Percentiles rank a stretch among this genome's conserved stretches.
Evolutionary conservation across 495 filamentous ascomycete genomes (phyloP).

Genomic region (Schizothecium vesticola): DNA sequence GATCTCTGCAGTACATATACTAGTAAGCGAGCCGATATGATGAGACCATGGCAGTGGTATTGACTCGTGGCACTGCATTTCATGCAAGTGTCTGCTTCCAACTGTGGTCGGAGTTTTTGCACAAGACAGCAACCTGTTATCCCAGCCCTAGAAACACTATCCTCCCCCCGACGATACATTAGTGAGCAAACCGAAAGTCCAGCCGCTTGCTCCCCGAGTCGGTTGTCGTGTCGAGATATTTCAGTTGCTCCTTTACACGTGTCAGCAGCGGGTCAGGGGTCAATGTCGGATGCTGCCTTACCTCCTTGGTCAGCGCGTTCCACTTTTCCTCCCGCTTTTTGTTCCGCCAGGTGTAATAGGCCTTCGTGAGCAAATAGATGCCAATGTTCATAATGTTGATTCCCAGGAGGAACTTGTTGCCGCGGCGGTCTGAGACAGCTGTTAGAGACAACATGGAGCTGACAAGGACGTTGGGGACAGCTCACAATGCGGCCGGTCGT

Average conservation of each 20-base stretch:
- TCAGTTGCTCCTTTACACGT: conserved; percentile 2
- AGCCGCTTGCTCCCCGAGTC: conserved; percentile 38
- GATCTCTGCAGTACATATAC: not conserved
- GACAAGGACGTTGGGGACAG: conserved; percentile 31
- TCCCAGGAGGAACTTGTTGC: conserved; percentile 59
- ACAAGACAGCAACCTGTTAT: too few species aligned
- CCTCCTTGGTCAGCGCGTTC: conserved; percentile 36
- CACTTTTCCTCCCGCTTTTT: conserved; percentile 35
- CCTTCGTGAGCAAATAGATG: conserved; percentile 35
- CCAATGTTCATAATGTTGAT: conserved; percentile 36
- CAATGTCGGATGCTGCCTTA: conserved; percentile 13
- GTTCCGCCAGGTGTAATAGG: conserved; percentile 42
- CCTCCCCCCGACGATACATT: too few species aligned
- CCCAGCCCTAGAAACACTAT: too few species aligned
- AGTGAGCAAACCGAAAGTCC: conserved; percentile 43
- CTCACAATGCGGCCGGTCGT: conserved; percentile 57
- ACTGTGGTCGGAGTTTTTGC: too few species aligned
- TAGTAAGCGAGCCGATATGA: not conserved
- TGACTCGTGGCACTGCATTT: too few species aligned
- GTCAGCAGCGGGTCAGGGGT: not conserved
- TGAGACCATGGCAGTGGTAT: not conserved
- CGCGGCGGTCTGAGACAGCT: conserved; percentile 55
- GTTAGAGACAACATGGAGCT: conserved; percentile 52
- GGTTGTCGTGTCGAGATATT: conserved; percentile 35
- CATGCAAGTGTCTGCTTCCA: not conserved